phyloP scores from a whole-genome alignment of 495 filamentous ascomycete species.

The Jackrogersella minutella region DNA sequence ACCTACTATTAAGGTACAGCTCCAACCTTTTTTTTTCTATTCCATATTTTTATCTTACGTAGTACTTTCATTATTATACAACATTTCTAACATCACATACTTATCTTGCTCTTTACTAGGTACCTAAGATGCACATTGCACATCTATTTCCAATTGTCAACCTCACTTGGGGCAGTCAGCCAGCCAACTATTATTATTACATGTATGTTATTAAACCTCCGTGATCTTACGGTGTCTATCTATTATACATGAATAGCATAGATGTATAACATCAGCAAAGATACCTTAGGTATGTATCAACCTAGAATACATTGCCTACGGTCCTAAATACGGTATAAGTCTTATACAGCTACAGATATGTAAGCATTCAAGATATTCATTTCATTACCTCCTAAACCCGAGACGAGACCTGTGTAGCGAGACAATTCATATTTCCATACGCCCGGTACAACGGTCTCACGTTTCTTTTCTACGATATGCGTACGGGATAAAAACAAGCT shows the following conservation, averaged over 20 bases:
- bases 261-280: no score
- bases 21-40: conserved; percentile 3
- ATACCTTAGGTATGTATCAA: no score
- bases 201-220: no score
- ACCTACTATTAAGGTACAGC: no score
- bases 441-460: not conserved
- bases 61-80: not conserved
- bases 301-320: not conserved
- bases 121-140: no score
- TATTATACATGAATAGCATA: no score
- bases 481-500: conserved; percentile 20
- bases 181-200: no score
- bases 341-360: no score
- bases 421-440: not conserved
- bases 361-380: not conserved
- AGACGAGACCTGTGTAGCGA: not conserved
- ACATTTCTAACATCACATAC: conserved; percentile 1
- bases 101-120: no score
- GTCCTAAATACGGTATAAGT: not conserved
- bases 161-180: no score
- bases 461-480: not conserved
- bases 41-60: not conserved
- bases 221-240: no score
- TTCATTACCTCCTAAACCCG: not conserved
- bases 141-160: no score